Evolutionary conservation across 768 basidiomycete genomes (phyloP), one percentile per base, ranked within the genome.

Genomic region (Clathrus columnatus): DNA sequence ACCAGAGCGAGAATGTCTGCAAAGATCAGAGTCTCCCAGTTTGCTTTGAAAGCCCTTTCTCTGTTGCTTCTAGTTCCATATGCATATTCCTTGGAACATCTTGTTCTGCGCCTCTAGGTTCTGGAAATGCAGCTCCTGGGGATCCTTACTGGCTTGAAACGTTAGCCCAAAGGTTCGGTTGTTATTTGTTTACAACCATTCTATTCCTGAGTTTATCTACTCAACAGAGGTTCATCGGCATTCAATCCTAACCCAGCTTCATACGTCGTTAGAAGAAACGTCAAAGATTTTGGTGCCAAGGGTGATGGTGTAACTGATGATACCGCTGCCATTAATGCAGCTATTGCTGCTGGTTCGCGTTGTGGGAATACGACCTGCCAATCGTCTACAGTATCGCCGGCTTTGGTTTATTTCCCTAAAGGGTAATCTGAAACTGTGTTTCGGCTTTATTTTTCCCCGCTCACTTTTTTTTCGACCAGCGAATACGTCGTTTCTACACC

Each of bases 211-310:
- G 41, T 42, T 42, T 11, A 42, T 20, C 41, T 42, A 20, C 11
- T 42, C 20, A 20, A 20, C 41, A 53, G 51, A 43, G 86, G 84
- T 41, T 80, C 71, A 20, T 71, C 87, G 2, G 77, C 87, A 2
- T 84, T 78, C 68, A 84, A 86, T 62, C 61, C 80, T 5, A 69
- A 78, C 63, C 73, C 78, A 11, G 63, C 65, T 41, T 63, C 66
- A 8, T 90, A 89, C 65, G 69, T 80, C 48, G 85, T 88, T 18
- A 89, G 86, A 68, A 77, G 87, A 43, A 88, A 88, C 63, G 87
- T 90, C 46, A 84, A 84, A 57, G 73, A 75, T 48, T 77, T 72
- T 57, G 74, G 80, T 45, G 81, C 81, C 32, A 70, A 67, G 55
- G 73, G 73, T 41, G 82, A 86, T 68, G 87, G 87, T 58, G 70